Evolutionary conservation across 345 rosid species (phyloP), one percentile per base, ranked within the genome.

Genomic region (Pseudoturritis turrita): DNA sequence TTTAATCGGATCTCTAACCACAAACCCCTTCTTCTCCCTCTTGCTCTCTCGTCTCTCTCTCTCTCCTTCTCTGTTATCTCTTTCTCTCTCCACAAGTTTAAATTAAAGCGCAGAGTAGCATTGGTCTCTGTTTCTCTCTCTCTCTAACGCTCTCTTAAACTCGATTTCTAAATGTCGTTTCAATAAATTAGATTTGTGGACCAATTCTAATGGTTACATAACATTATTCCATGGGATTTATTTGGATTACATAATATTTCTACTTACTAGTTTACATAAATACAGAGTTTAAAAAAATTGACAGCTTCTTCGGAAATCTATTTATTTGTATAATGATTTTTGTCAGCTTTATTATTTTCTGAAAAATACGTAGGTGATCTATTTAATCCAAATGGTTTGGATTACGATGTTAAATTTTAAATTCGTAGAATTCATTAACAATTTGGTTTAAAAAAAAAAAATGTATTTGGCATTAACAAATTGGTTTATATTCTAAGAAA

Each of bases 71-170:
- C 44, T 43, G 33, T 19, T 47, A 18, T 66, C 62, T 37, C 62
- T 67, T 33, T 65, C 73, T 68, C 79, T 75, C 58, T 44, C 43
- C 72, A 55, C 76, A 64, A 63, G 80, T 76, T 76, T 76, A 76
- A 76, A 76, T 76, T 70, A 76, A 76, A 76, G 79, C 71, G 61
- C 65, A 62, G 70, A 75, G 79, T 40, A 54, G 25, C 56, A 31
- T 62, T 73, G 77, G 77, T 55, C 22, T 41, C 71, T 55, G 54
- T 52, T 22, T 58, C 49, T 46, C 8, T 70, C 53, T 57, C 45
- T 68, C 28, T 71, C 61, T 66, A 17, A 57, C 73, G 73, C 78
- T 74, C 73, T 52, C 43, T 67, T 74, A 50, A 74, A 66, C 78
- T 59, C 62, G 22, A 14, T 22, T 29, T 58, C 51, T 57, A 19